Evolutionary conservation across 306 rosid genomes (phyloP).

Genomic region (Fagus crenata): DNA sequence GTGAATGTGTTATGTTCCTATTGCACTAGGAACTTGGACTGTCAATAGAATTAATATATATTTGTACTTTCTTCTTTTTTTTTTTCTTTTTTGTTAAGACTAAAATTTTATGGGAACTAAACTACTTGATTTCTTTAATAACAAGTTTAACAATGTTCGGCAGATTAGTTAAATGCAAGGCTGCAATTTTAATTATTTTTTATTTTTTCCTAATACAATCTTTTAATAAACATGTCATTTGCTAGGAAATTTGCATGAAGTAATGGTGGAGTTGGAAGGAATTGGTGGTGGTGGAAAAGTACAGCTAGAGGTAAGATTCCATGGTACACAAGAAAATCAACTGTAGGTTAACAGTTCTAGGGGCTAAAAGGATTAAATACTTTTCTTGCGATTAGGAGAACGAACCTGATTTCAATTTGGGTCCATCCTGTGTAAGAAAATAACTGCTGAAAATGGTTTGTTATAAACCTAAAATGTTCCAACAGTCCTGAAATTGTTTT

Average conservation of each 20-base stretch:
- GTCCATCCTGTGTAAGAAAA: background rate
- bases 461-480: background rate
- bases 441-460: background rate
- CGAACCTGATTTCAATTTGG: background rate
- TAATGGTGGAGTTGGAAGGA: constrained; percentile 87
- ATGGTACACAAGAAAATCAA: constrained; percentile 11
- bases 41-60: constrained; percentile 6
- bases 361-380: background rate
- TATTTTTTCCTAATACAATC: constrained; percentile 9
- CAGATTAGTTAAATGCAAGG: constrained; percentile 12
- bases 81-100: too few species aligned
- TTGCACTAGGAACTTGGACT: constrained; percentile 9
- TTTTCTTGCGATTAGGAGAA: background rate
- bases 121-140: background rate
- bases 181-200: constrained; percentile 20
- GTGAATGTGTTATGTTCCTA: constrained; percentile 11
- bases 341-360: constrained; percentile 3
- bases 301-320: constrained; percentile 72
- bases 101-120: background rate
- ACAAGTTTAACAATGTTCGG: constrained; percentile 6
- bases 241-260: constrained; percentile 73
- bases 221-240: constrained; percentile 33
- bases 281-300: constrained; percentile 97
- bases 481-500: background rate
- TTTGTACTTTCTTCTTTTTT: background rate